These are phyloP conservation scores for Thermomucor indicae-seudaticae DNA, from an alignment of 371 early-diverging fungal species.

Conservation along the genomic window DNA sequence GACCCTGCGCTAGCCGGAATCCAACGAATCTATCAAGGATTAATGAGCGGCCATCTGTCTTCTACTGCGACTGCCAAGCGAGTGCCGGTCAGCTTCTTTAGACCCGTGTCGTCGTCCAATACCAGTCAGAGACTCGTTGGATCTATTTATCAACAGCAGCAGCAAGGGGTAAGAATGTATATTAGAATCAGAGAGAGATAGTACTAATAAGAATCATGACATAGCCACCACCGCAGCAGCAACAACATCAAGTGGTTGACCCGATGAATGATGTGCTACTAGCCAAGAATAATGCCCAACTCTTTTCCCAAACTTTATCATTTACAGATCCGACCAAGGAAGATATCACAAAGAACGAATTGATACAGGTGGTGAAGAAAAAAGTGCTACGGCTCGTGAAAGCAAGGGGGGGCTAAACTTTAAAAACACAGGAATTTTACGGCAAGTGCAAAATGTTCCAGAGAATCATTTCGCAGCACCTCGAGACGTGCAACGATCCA, in stretches of 20 bases:
- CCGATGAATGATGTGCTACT: constrained; percentile 28
- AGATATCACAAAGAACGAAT: constrained; percentile 40
- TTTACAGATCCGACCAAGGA: constrained; percentile 49
- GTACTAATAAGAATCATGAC: not conserved
- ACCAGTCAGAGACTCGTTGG: constrained; percentile 1
- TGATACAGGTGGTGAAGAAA: constrained; percentile 47
- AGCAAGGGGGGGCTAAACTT: no score
- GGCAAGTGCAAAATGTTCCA: constrained; percentile 36
- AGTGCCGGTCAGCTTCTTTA: no score
- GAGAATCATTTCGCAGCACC: constrained; percentile 21
- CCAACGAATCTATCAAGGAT: constrained; percentile 23
- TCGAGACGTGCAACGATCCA: constrained; percentile 36
- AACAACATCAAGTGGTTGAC: constrained; percentile 5
- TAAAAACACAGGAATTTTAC: constrained; percentile 33
- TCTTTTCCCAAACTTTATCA: constrained; percentile 44
- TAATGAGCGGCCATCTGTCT: constrained; percentile 17
- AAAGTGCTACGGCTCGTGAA: no score
- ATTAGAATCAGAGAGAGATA: not conserved
- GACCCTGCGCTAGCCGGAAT: constrained; percentile 30
- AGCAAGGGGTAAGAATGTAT: not conserved
- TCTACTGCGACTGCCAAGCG: no score
- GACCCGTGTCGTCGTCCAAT: not conserved
- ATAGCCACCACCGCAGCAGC: not conserved
- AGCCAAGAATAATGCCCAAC: constrained; percentile 43
- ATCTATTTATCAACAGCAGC: not conserved